phyloP scores from a whole-genome alignment of 164 flowering plant species.

The Piper longum region DNA sequence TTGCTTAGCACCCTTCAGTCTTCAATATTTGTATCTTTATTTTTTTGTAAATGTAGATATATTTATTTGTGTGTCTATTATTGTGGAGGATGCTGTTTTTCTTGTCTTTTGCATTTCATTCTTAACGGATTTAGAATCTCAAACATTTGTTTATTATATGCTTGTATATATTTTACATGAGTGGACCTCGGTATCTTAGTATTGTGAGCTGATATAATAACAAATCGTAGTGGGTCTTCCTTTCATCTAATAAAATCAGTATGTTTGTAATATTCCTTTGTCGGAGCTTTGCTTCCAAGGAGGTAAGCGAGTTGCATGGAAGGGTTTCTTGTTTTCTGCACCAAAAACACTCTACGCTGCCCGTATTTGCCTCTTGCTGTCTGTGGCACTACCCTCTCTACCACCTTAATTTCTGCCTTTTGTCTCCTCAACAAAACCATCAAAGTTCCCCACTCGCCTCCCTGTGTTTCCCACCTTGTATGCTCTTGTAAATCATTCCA shows the following conservation, averaged over 20 bases:
- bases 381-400: conserved; percentile 20
- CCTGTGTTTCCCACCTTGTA: conserved; percentile 21
- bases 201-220: neutral
- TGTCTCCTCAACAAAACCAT: conserved; percentile 80
- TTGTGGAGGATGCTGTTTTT: too few species aligned
- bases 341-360: conserved; percentile 2
- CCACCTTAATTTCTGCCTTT: conserved; percentile 54
- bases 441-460: conserved; percentile 36
- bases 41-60: conserved; percentile 9
- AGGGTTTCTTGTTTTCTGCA: conserved; percentile 31
- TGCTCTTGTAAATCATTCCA: conserved; percentile 9
- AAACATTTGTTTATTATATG: too few species aligned
- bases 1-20: conserved; percentile 8
- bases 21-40: neutral
- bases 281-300: conserved; percentile 10
- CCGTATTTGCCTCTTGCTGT: conserved; percentile 30
- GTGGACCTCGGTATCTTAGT: neutral
- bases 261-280: conserved; percentile 6
- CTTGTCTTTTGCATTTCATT: too few species aligned
- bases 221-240: neutral
- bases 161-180: neutral
- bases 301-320: conserved; percentile 15
- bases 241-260: neutral
- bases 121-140: too few species aligned
- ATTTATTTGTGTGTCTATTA: too few species aligned